phyloP scores from a whole-genome alignment of 352 stramenopile genomes.

The Pseudoperonospora humuli region DNA sequence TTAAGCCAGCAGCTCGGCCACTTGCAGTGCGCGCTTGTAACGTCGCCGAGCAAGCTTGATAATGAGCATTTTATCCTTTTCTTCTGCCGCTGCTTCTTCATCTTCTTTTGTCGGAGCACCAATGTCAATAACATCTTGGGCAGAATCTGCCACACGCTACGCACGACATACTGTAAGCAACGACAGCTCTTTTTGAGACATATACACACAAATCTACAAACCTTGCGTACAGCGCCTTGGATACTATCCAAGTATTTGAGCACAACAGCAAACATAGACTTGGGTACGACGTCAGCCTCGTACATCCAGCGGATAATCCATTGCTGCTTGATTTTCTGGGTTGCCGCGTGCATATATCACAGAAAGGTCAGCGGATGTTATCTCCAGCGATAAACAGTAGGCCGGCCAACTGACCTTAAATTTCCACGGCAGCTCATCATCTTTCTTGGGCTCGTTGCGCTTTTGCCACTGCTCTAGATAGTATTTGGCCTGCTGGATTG shows the following conservation, averaged over 20 bases:
- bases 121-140: constrained; percentile 63
- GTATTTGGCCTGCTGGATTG: constrained; percentile 75
- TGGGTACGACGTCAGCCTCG: constrained; percentile 69
- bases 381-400: not conserved
- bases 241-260: constrained; percentile 71
- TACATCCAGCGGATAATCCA: constrained; percentile 83
- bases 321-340: constrained; percentile 74
- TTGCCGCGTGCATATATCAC: not conserved
- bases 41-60: constrained; percentile 53
- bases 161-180: not conserved
- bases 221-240: constrained; percentile 51
- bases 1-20: constrained; percentile 61
- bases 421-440: constrained; percentile 64
- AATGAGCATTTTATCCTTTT: constrained; percentile 50
- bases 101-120: constrained; percentile 44
- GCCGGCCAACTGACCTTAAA: constrained; percentile 53
- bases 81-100: constrained; percentile 23
- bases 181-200: not conserved
- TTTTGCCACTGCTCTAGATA: constrained; percentile 75
- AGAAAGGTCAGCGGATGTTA: constrained; percentile 2
- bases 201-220: constrained; percentile 11
- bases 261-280: constrained; percentile 69
- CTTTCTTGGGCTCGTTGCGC: constrained; percentile 36
- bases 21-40: constrained; percentile 75
- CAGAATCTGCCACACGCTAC: constrained; percentile 60